Evolutionary conservation across 495 filamentous ascomycete species (phyloP), one percentile per base, ranked within the genome.

Genomic region (Aspergillus bridgeri): DNA sequence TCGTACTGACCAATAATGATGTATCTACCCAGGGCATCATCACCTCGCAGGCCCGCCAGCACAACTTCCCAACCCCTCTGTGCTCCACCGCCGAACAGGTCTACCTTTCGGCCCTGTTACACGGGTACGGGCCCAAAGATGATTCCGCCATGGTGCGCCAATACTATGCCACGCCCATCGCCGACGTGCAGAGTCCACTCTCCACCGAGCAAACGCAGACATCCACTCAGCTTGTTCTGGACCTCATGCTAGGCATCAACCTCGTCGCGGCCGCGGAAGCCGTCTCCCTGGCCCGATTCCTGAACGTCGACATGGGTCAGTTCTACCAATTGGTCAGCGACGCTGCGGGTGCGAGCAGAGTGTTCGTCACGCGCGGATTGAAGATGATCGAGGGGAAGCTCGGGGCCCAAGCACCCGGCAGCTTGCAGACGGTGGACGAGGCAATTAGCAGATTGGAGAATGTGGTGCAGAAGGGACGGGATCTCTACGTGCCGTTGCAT

Each of bases 111-210:
- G 83, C 78, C 13, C 67, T 89, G 18, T 69, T 79, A 4, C 77
- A 81, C 44, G 89, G 86, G 5, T 88, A 80, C 62, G 86, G 83
- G 0, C 65, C 78, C 3, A 79, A 87, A 48, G 89, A 92, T 60
- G 89, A 92, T 62, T 84, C 87, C 42, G 79, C 80, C n/a, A 77
- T 91, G 55, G 78, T 89, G 29, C 77, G 85, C 58, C 70, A 90
- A 59, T 92, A 80, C 59, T 69, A 67, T 23, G 43, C 73, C 51
- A 68, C 69, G 53, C 75, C 65, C n/a, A 78, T 74, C 58, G 68
- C 38, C 33, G 76, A 58, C 60, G 76, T 69, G 8, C 51, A 66
- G 21, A 24, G 21, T 6, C 61, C 54, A 9, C 64, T 60, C 3
- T 59, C 66, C 24, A 65, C 69, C 2, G 56, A 43, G 5, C 65